These are phyloP conservation scores for Magnolia sinica DNA, from an alignment of 164 flowering plant species.

Conservation along the genomic window DNA sequence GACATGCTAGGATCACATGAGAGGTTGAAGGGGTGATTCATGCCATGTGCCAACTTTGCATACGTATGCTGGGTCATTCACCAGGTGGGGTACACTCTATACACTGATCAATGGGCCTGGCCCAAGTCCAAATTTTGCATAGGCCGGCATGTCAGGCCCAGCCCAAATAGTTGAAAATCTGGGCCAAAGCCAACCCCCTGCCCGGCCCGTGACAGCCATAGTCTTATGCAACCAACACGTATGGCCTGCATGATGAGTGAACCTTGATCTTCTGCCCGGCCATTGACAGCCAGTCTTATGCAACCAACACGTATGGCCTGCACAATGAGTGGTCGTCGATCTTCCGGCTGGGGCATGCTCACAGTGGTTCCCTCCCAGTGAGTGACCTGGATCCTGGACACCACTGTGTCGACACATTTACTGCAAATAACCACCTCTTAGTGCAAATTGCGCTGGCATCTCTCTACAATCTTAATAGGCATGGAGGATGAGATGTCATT, in stretches of 20 bases:
- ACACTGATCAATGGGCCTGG: neutral
- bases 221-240: no score
- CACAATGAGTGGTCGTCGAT: no score
- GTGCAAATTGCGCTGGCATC: neutral
- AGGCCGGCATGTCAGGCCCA: no score
- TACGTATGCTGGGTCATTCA: neutral
- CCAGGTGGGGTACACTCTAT: neutral
- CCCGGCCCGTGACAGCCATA: no score
- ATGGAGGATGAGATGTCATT: neutral
- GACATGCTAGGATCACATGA: neutral
- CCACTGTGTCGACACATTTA: neutral
- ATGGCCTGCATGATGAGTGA: no score
- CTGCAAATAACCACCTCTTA: neutral
- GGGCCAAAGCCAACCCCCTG: no score
- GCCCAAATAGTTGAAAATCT: no score
- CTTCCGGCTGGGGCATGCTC: no score
- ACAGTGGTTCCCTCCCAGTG: neutral
- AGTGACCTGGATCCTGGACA: neutral
- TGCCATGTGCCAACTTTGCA: neutral
- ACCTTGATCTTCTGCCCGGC: no score
- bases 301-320: no score
- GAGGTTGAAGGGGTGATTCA: neutral
- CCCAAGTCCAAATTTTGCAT: neutral
- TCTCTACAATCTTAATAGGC: neutral
- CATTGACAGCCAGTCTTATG: no score